Evolutionary conservation across 2,329 filamentous ascomycete genomes (phyloP).

Genomic region (Colletotrichum kahawae): DNA sequence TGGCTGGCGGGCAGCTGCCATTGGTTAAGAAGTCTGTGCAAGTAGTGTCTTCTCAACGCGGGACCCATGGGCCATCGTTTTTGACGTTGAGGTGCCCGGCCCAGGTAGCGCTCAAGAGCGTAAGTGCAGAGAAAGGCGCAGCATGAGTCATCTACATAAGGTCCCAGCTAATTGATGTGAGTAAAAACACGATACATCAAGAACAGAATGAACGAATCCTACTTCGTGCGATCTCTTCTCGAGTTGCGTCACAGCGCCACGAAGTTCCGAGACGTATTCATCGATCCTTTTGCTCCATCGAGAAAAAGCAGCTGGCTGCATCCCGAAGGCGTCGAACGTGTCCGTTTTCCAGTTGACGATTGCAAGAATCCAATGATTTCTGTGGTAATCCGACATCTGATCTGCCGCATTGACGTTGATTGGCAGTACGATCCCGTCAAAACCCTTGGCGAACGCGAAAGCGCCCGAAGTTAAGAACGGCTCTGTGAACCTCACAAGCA

Average conservation of each 20-base stretch:
- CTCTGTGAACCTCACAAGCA: background rate
- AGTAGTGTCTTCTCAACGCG: background rate
- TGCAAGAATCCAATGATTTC: background rate
- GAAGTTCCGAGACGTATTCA: background rate
- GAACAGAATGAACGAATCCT: background rate
- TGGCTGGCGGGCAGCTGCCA: background rate
- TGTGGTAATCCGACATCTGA: background rate
- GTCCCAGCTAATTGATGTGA: background rate
- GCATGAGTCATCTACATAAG: background rate
- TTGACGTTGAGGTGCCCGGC: background rate
- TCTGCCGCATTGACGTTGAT: background rate
- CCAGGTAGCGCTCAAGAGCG: background rate
- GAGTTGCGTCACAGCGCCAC: background rate
- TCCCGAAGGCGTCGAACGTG: background rate
- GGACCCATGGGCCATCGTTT: background rate
- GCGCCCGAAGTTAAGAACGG: background rate
- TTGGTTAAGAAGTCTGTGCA: background rate
- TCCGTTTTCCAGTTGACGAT: background rate
- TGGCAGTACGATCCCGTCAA: background rate
- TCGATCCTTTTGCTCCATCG: background rate
- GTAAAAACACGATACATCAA: background rate
- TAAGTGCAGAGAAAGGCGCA: background rate
- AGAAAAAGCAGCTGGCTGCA: background rate
- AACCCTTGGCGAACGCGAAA: background rate
- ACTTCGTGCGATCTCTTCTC: background rate